Percentiles rank a stretch among this genome's conserved stretches.
Conservation (phyloP, 371 early-diverging fungal genomes). For the Mucor ambiguus region DNA sequence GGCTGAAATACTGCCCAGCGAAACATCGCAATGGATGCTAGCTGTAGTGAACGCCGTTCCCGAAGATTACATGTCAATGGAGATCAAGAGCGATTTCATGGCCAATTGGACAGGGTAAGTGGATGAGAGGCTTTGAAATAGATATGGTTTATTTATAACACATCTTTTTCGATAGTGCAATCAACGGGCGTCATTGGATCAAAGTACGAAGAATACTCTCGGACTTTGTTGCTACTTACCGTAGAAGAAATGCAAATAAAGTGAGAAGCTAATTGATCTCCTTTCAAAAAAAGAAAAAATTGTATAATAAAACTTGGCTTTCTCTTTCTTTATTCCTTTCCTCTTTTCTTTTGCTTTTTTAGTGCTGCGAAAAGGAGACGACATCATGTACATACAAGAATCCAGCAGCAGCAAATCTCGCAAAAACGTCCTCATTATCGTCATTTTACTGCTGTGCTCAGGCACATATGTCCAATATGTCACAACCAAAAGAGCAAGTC, state of each 20-base stretch:
- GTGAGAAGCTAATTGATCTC: conserved; percentile 13
- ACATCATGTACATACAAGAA: neutral
- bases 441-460: conserved; percentile 6
- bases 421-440: neutral
- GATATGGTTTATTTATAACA: neutral
- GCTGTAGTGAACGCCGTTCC: conserved; percentile 47
- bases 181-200: conserved; percentile 41
- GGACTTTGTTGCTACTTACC: conserved; percentile 56
- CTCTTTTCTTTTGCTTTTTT: neutral
- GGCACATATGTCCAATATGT: conserved; percentile 8
- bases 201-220: conserved; percentile 45
- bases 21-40: conserved; percentile 42
- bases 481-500: neutral
- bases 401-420: neutral
- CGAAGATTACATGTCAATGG: conserved; percentile 46
- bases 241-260: conserved; percentile 33
- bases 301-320: neutral
- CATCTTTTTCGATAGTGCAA: conserved; percentile 28
- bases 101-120: conserved; percentile 47
- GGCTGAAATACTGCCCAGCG: conserved; percentile 46
- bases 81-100: conserved; percentile 53
- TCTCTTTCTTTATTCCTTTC: conserved; percentile 2
- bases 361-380: neutral
- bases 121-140: conserved; percentile 5
- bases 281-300: neutral